Evolutionary conservation across 805 yeast species (phyloP).

Genomic region (Saccharomycopsis selenospora): DNA sequence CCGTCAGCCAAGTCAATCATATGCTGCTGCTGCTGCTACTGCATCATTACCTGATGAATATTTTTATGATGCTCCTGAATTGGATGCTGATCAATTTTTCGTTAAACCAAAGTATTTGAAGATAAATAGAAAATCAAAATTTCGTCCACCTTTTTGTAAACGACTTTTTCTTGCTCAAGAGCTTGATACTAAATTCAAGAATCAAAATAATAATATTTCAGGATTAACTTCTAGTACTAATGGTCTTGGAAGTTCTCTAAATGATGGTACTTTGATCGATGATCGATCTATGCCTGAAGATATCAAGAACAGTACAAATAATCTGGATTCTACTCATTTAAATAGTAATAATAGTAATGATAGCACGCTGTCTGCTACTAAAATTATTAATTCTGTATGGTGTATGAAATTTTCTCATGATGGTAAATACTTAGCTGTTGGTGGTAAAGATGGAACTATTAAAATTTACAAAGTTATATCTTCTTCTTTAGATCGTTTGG

Average conservation of each 20-base stretch:
- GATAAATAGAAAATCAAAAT: conserved; percentile 1
- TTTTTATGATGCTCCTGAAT: conserved; percentile 10
- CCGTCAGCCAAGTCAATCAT: neutral
- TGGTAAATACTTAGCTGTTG: conserved; percentile 79
- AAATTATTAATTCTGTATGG: conserved; percentile 47
- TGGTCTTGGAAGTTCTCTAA: neutral
- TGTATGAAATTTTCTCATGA: conserved; percentile 66
- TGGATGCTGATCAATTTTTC: conserved; percentile 16
- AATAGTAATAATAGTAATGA: too few species aligned
- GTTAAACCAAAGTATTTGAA: conserved; percentile 20
- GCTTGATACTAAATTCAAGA: conserved; percentile 10
- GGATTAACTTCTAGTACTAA: neutral
- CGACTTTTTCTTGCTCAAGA: conserved; percentile 19
- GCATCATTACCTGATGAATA: conserved; percentile 9
- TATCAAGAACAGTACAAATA: neutral
- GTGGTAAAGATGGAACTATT: conserved; percentile 66
- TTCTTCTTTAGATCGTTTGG: conserved; percentile 61
- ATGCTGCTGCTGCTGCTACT: neutral
- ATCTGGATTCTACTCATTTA: neutral
- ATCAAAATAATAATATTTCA: too few species aligned
- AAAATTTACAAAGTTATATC: conserved; percentile 76
- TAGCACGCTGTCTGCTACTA: neutral
- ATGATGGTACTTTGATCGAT: neutral
- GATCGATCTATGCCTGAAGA: neutral
- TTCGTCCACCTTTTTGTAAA: conserved; percentile 7